Conservation (phyloP, 805 yeast species). For the Grigorovia jiainica region DNA sequence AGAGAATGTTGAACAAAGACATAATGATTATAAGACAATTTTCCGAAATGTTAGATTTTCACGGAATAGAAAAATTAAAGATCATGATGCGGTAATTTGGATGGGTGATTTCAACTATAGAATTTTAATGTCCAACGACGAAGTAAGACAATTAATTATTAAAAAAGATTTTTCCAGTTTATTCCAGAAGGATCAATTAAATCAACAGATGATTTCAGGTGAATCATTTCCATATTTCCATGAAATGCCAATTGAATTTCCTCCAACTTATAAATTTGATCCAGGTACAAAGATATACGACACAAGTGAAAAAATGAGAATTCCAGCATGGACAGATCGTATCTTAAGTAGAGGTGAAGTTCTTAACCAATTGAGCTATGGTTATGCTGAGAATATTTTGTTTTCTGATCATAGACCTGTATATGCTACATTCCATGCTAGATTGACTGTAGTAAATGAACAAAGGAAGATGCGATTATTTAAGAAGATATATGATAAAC, state of each 20-base stretch:
- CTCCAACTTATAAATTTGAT: slow-evolving; percentile 93
- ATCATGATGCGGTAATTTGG: slow-evolving; percentile 81
- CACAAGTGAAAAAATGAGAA: slow-evolving; percentile 81
- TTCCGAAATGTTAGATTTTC: slow-evolving; percentile 58
- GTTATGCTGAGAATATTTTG: slow-evolving; percentile 43
- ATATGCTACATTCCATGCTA: slow-evolving; percentile 56
- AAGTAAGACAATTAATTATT: slow-evolving; percentile 50
- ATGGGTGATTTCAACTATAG: slow-evolving; percentile 92
- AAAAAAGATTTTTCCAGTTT: slow-evolving; percentile 40
- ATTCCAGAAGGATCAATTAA: slow-evolving; percentile 68
- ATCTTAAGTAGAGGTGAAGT: slow-evolving; percentile 57
- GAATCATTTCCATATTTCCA: slow-evolving; percentile 73
- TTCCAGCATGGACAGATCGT: slow-evolving; percentile 98
- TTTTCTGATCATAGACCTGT: slow-evolving; percentile 93
- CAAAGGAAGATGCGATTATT: slow-evolving; percentile 39
- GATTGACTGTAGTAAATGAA: slow-evolving; percentile 59
- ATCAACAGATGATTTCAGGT: slow-evolving; percentile 62
- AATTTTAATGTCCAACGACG: slow-evolving; percentile 59
- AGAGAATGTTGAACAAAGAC: slow-evolving; percentile 71
- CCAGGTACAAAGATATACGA: slow-evolving; percentile 77
- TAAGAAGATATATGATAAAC: slow-evolving; percentile 45
- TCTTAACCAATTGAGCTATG: slow-evolving; percentile 51
- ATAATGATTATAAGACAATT: slow-evolving; percentile 75
- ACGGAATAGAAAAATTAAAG: slow-evolving; percentile 47
- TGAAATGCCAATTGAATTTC: slow-evolving; percentile 70